Percentiles rank a stretch among this genome's conserved stretches.
Evolutionary conservation across 768 basidiomycete genomes (phyloP).

Genomic region (Tulasnella sp.): DNA sequence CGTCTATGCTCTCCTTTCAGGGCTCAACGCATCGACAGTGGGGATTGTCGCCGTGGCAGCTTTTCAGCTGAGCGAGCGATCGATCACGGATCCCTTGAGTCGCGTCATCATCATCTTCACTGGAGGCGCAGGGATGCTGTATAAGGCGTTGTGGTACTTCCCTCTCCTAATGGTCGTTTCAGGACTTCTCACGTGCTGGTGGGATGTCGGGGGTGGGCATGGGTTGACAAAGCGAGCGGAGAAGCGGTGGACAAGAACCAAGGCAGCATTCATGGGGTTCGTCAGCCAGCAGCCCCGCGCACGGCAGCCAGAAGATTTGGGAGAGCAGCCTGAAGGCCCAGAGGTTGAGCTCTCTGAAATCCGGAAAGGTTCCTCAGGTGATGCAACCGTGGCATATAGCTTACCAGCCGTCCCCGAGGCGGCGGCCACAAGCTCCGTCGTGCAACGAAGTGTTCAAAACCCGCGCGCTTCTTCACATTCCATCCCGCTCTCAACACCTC

Average conservation of each 20-base stretch:
- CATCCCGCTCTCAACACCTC: not conserved
- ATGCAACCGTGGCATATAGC: not conserved
- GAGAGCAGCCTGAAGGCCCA: not conserved
- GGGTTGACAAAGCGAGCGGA: not conserved
- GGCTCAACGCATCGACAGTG: conserved; percentile 53
- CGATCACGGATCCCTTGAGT: conserved; percentile 46
- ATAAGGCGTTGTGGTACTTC: conserved; percentile 52
- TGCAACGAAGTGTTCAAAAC: not conserved
- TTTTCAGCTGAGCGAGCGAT: conserved; percentile 44
- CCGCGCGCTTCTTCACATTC: not conserved
- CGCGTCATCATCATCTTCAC: conserved; percentile 43
- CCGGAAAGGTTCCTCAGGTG: not conserved
- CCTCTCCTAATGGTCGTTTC: conserved; percentile 45
- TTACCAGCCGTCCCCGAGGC: not conserved
- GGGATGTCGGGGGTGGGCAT: conserved; percentile 36
- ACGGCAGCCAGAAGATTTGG: not conserved
- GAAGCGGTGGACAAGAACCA: not conserved
- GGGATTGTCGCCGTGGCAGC: conserved; percentile 53
- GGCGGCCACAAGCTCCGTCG: not conserved
- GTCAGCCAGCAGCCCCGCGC: not conserved
- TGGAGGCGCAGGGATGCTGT: conserved; percentile 48
- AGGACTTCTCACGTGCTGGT: conserved; percentile 41
- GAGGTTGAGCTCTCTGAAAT: not conserved
- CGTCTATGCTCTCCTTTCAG: conserved; percentile 50
- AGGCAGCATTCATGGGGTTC: not conserved